phyloP scores from a whole-genome alignment of 2,329 filamentous ascomycete species.

The Trichoderma arundinaceum region DNA sequence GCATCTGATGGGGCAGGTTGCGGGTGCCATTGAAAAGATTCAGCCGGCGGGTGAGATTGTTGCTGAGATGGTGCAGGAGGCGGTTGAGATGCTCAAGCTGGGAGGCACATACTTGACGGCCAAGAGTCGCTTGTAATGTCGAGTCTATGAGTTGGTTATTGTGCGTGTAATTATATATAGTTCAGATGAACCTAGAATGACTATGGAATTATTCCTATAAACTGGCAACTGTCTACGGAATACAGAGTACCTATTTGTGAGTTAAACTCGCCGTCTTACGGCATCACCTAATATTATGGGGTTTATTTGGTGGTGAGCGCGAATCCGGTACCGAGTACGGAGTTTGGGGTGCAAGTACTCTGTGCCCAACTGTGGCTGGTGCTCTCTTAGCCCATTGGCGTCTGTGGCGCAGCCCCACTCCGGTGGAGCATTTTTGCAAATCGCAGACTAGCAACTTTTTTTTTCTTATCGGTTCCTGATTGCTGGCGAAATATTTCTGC shows the following conservation, averaged over 20 bases:
- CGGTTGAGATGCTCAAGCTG: conserved; percentile 68
- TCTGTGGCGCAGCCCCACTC: conserved; percentile 30
- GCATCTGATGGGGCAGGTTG: conserved; percentile 93
- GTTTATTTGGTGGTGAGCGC: neutral
- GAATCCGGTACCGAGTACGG: neutral
- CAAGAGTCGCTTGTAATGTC: conserved; percentile 51
- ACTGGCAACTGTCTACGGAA: neutral
- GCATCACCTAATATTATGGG: neutral
- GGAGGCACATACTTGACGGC: conserved; percentile 64
- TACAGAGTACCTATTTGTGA: no score
- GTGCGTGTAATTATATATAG: no score
- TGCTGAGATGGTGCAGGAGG: conserved; percentile 85
- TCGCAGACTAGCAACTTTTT: conserved; percentile 33
- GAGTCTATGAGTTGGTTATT: no score
- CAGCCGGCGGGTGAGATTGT: conserved; percentile 85
- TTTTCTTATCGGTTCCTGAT: conserved; percentile 35
- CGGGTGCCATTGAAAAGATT: conserved; percentile 75
- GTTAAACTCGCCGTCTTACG: neutral
- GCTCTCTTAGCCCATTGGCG: conserved; percentile 28
- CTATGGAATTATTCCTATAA: no score
- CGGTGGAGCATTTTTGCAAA: conserved; percentile 29
- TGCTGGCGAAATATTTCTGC: conserved; percentile 32
- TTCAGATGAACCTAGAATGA: neutral
- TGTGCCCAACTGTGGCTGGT: conserved; percentile 30
- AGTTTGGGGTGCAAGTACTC: neutral